Evolutionary conservation across 2,329 filamentous ascomycete genomes (phyloP).

Genomic region (Cercospora berteroae): DNA sequence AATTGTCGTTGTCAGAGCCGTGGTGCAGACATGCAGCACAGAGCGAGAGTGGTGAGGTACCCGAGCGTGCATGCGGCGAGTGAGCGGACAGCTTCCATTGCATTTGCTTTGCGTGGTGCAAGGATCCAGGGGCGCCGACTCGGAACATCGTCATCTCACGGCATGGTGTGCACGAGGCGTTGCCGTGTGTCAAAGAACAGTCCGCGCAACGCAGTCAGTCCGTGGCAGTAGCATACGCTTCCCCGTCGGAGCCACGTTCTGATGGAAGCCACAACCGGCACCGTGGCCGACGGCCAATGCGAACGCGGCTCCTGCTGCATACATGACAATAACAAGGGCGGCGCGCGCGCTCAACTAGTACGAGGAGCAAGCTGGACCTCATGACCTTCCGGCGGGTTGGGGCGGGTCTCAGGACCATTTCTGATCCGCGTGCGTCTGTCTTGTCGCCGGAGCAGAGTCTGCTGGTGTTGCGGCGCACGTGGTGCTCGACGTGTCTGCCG

Average conservation of each 20-base stretch:
- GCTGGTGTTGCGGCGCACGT: conserved; percentile 57
- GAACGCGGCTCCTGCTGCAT: neutral
- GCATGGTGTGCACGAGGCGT: neutral
- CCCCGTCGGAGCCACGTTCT: neutral
- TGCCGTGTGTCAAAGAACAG: neutral
- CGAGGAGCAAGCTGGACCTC: neutral
- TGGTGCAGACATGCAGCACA: neutral
- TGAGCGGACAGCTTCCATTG: neutral
- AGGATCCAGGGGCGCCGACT: neutral
- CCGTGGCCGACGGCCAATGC: neutral
- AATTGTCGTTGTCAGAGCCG: neutral
- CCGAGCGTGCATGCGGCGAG: neutral
- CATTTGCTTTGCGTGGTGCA: neutral
- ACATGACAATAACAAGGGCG: neutral
- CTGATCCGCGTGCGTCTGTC: conserved; percentile 1
- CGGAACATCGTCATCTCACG: neutral
- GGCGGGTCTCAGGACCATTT: neutral
- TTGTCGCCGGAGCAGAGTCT: neutral
- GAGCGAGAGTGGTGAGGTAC: neutral
- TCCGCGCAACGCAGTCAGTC: neutral
- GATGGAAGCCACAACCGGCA: neutral
- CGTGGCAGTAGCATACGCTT: neutral
- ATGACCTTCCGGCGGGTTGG: neutral
- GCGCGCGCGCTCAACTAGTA: neutral
- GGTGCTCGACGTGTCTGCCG: conserved; percentile 55